These are phyloP conservation scores for Anastatica hierochuntica DNA, from an alignment of 345 rosid genomes.

Conservation along the genomic window DNA sequence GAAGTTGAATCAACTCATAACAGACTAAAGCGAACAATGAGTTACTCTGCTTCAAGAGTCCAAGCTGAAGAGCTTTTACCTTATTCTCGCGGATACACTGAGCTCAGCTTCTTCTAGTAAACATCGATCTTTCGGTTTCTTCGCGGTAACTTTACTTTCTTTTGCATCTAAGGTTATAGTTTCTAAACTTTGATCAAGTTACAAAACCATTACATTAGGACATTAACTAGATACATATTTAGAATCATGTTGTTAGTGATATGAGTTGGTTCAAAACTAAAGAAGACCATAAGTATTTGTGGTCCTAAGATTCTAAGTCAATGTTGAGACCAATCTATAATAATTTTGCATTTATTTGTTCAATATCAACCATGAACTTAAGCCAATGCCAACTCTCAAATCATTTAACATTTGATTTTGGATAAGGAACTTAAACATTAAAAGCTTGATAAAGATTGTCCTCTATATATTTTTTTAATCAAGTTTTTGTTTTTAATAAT, in stretches of 20 bases:
- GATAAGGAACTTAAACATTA: conserved; percentile 20
- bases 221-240: conserved; percentile 1
- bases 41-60: conserved; percentile 70
- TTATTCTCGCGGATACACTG: conserved; percentile 88
- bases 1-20: conserved; percentile 82
- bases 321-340: conserved; percentile 18
- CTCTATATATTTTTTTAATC: conserved; percentile 1
- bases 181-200: neutral
- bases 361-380: conserved; percentile 13
- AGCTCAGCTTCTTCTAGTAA: conserved; percentile 74
- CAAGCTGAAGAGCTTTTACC: conserved; percentile 95
- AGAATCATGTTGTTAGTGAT: conserved; percentile 17
- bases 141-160: conserved; percentile 19
- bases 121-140: neutral
- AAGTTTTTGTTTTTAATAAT: neutral
- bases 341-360: conserved; percentile 19
- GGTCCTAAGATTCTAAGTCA: conserved; percentile 15
- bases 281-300: conserved; percentile 13
- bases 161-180: conserved; percentile 1
- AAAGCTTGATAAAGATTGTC: conserved; percentile 3
- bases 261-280: conserved; percentile 15
- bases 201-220: neutral
- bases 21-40: conserved; percentile 65
- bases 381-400: conserved; percentile 2
- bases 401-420: conserved; percentile 21